Conservation (phyloP, 2,329 filamentous ascomycete genomes). For the Fonsecaea pedrosoi region DNA sequence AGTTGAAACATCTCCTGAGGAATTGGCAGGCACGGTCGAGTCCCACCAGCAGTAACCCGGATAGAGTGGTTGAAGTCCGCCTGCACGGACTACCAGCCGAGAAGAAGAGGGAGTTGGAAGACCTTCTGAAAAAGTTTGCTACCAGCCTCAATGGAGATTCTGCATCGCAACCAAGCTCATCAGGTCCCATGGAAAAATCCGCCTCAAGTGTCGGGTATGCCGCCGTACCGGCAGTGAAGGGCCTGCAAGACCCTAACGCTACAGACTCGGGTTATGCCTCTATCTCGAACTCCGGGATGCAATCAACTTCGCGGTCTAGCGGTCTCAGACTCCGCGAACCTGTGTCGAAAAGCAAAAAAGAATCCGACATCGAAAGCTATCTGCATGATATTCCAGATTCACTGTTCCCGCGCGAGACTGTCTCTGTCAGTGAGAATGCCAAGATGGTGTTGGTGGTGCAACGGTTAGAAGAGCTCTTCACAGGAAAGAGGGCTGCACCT, state of each 20-base stretch:
- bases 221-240: not conserved
- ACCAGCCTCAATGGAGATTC: constrained; percentile 42
- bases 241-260: constrained; percentile 4
- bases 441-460: constrained; percentile 79
- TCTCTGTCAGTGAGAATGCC: constrained; percentile 70
- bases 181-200: constrained; percentile 23
- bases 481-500: constrained; percentile 64
- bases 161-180: constrained; percentile 27
- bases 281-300: constrained; percentile 48
- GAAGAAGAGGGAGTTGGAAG: constrained; percentile 79
- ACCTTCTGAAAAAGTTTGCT: constrained; percentile 69
- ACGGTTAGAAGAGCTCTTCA: constrained; percentile 80
- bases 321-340: constrained; percentile 17
- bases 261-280: constrained; percentile 45
- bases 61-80: constrained; percentile 83
- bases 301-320: constrained; percentile 22
- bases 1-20: constrained; percentile 73
- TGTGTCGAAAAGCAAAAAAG: constrained; percentile 42
- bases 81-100: constrained; percentile 74
- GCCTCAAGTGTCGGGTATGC: constrained; percentile 13
- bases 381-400: constrained; percentile 75
- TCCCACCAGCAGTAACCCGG: constrained; percentile 66
- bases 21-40: constrained; percentile 65
- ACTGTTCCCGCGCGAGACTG: constrained; percentile 65
- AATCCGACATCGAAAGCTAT: constrained; percentile 72